Evolutionary conservation across 495 filamentous ascomycete species (phyloP).

Genomic region (Podospora conica): DNA sequence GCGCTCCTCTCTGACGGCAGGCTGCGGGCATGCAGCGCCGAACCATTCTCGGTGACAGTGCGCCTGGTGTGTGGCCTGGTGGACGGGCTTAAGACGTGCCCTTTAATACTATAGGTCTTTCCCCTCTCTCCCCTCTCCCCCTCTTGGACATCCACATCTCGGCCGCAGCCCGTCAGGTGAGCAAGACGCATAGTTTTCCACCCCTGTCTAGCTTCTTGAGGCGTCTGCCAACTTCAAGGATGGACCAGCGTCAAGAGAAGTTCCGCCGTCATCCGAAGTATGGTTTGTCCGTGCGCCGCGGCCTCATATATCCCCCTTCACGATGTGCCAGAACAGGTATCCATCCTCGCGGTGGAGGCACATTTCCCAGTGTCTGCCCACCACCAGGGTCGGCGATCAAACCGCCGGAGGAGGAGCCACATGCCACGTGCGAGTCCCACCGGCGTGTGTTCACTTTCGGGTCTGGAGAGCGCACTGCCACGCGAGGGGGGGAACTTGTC

Average conservation of each 20-base stretch:
- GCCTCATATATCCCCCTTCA: constrained; percentile 19
- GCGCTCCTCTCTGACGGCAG: not conserved
- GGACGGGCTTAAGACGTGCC: constrained; percentile 15
- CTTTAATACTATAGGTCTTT: constrained; percentile 17
- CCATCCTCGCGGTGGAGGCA: constrained; percentile 15
- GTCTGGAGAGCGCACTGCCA: constrained; percentile 3
- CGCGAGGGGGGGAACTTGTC: constrained; percentile 12
- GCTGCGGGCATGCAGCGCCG: constrained; percentile 6
- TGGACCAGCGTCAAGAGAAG: constrained; percentile 10
- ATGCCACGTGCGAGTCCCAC: constrained; percentile 26
- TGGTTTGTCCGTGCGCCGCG: constrained; percentile 25
- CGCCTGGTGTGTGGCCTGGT: constrained; percentile 10
- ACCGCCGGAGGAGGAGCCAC: constrained; percentile 12
- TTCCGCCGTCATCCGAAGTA: constrained; percentile 24
- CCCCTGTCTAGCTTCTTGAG: constrained; percentile 19
- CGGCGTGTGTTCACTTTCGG: constrained; percentile 17
- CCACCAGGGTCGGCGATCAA: constrained; percentile 26
- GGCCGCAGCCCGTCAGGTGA: constrained; percentile 25
- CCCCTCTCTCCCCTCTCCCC: constrained; percentile 8
- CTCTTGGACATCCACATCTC: constrained; percentile 12
- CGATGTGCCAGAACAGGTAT: constrained; percentile 8
- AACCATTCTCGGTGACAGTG: constrained; percentile 8
- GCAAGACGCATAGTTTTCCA: constrained; percentile 18
- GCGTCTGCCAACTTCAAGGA: constrained; percentile 20
- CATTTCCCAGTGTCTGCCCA: constrained; percentile 12